A percentile compares a stretch with the other conserved stretches of the same genome.
Evolutionary conservation across 371 early-diverging fungal species (phyloP).

Genomic region (Syncephalastrum contaminatum): DNA sequence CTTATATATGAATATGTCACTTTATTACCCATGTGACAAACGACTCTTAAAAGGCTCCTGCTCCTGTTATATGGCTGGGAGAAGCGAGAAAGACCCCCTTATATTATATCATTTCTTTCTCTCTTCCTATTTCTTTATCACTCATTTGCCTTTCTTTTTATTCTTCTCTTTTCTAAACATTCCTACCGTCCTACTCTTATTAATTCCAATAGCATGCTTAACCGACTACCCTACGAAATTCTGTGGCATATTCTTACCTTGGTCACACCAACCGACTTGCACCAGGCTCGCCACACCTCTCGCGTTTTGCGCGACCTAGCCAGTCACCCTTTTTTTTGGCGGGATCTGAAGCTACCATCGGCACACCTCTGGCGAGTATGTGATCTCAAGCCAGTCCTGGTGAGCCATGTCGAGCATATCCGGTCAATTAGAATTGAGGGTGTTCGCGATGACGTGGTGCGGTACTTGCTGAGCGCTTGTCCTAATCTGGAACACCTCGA

Average conservation of each 20-base stretch:
- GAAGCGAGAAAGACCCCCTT: constrained; percentile 2
- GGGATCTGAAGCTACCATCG: constrained; percentile 2
- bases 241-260: constrained; percentile 12
- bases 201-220: not conserved
- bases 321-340: constrained; percentile 13
- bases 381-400: constrained; percentile 20
- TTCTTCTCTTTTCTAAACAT: not conserved
- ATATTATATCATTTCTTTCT: constrained; percentile 3
- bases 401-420: constrained; percentile 23
- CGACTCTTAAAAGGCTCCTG: too few species aligned
- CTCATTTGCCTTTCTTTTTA: constrained; percentile 1
- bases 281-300: constrained; percentile 7
- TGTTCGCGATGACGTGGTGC: constrained; percentile 29
- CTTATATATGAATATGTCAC: too few species aligned
- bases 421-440: constrained; percentile 24
- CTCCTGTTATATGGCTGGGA: not conserved
- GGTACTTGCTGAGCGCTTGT: constrained; percentile 27
- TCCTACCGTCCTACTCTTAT: not conserved
- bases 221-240: constrained; percentile 12
- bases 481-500: constrained; percentile 24
- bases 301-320: not conserved
- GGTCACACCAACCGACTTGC: constrained; percentile 6
- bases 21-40: too few species aligned
- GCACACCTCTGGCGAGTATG: constrained; percentile 18
- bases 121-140: constrained; percentile 4